These are phyloP conservation scores for Coemansia sp. DNA, from an alignment of 192 early-diverging fungal species.

Conservation along the genomic window DNA sequence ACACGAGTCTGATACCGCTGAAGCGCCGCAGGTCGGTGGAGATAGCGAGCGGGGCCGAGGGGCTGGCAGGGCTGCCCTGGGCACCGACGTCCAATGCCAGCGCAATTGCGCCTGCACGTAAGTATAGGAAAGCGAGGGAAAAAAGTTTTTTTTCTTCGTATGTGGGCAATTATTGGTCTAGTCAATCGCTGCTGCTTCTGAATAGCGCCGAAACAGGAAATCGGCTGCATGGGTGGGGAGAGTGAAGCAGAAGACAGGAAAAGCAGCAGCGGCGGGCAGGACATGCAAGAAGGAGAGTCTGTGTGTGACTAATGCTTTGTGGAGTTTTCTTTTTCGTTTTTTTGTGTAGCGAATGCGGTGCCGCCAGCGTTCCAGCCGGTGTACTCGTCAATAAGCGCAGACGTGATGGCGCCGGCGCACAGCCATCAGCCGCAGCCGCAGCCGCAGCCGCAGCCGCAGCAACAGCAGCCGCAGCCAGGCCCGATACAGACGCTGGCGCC, in stretches of 20 bases:
- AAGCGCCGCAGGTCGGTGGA: slow-evolving; percentile 45
- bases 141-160: background rate
- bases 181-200: slow-evolving; percentile 4
- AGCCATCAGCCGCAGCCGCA: background rate
- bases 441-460: background rate
- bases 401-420: background rate
- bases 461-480: background rate
- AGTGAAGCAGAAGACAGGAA: too few relatives aligned
- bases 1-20: slow-evolving; percentile 7
- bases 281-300: too few relatives aligned
- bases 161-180: background rate
- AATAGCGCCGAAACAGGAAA: background rate
- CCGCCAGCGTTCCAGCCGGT: slow-evolving; percentile 36
- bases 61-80: slow-evolving; percentile 42
- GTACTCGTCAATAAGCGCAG: slow-evolving; percentile 18
- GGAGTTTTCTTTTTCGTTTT: background rate
- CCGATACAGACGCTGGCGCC: too few relatives aligned
- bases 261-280: too few relatives aligned
- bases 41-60: slow-evolving; percentile 33
- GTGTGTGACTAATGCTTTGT: too few relatives aligned
- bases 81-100: slow-evolving; percentile 35
- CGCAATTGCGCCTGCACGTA: slow-evolving; percentile 34
- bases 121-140: slow-evolving; percentile 12
- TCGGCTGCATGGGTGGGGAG: background rate
- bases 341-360: slow-evolving; percentile 21